Evolutionary conservation across 176 grass and related monocot genomes (phyloP), one percentile per base, ranked within the genome.

Genomic region (Juncus effusus): DNA sequence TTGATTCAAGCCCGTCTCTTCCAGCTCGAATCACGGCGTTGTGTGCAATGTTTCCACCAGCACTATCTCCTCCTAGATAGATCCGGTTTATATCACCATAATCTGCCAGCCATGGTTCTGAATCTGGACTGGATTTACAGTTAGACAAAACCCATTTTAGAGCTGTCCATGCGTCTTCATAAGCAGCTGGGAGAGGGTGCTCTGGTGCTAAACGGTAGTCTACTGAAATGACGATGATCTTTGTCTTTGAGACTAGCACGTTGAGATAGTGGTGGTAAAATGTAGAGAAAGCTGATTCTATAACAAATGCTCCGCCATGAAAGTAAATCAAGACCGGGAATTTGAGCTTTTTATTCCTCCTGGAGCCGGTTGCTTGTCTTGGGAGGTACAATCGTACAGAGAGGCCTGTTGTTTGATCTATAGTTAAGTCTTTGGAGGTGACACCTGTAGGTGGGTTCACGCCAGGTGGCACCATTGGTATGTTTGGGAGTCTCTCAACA

Each of bases 41-140:
- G 56, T 82, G 79, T n/a, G 64, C 79, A 62, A 82, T 82, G 79
- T 77, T 77, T 35, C 60, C 74, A 13, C 74, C 74, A 40, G 80
- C 74, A 70, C 80, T 82, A 65, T 77, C 79, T 19, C 79, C 79
- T 44, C 47, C 73, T 40, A 82, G 47, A 75, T 76, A 76, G 56
- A 77, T 40, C 4, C 59, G 58, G 40, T 38, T 54, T 10, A 61
- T 12, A 57, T 82, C 73, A 10, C 73, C 79, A 58, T 62, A 65
- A 41, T 13, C 51, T 4, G 44, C 57, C 16, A 82, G 72, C 73
- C 73, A 82, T 6, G 64, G 60, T 10, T 81, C 78, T 12, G 63
- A 36, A 14, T 81, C 78, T 12, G 63, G 44, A 14, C 71, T 54
- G 0, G 64, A 54, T 9, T 3, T 72, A 70, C 56, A 70, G 65